Evolutionary conservation across 2,329 filamentous ascomycete genomes (phyloP).

Genomic region (Dactylellina haptotyla): DNA sequence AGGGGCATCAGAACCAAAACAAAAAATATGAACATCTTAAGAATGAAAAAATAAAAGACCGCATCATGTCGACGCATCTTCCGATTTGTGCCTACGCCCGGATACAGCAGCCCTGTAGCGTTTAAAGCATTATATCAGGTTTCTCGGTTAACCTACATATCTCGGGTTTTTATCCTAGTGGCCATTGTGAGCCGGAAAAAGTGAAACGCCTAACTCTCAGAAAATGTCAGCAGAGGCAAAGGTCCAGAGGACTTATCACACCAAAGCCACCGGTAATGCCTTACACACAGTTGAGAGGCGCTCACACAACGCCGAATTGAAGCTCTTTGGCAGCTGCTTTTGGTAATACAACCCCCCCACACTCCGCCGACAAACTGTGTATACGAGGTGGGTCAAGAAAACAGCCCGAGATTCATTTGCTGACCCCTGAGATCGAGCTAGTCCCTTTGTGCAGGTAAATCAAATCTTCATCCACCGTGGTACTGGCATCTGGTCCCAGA

Average conservation of each 20-base stretch:
- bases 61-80: neutral
- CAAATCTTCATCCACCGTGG: constrained; percentile 2
- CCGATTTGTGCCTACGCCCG: neutral
- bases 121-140: neutral
- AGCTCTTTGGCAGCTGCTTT: constrained; percentile 83
- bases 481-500: neutral
- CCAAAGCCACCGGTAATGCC: constrained; percentile 77
- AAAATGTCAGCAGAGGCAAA: constrained; percentile 41
- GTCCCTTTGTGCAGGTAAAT: constrained; percentile 47
- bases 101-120: neutral
- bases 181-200: constrained; percentile 13
- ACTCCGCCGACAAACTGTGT: neutral
- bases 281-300: constrained; percentile 75
- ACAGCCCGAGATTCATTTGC: neutral
- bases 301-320: constrained; percentile 75
- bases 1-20: too few relatives aligned
- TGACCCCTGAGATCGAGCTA: constrained; percentile 18
- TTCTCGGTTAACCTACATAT: neutral
- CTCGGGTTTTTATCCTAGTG: constrained; percentile 6
- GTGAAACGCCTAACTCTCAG: constrained; percentile 2
- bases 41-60: neutral
- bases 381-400: neutral
- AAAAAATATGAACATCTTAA: too few relatives aligned
- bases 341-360: constrained; percentile 68
- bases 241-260: constrained; percentile 74